A percentile compares a stretch with the other conserved stretches of the same genome.
phyloP scores from a whole-genome alignment of 495 filamentous ascomycete genomes.

The Neurospora terricola region DNA sequence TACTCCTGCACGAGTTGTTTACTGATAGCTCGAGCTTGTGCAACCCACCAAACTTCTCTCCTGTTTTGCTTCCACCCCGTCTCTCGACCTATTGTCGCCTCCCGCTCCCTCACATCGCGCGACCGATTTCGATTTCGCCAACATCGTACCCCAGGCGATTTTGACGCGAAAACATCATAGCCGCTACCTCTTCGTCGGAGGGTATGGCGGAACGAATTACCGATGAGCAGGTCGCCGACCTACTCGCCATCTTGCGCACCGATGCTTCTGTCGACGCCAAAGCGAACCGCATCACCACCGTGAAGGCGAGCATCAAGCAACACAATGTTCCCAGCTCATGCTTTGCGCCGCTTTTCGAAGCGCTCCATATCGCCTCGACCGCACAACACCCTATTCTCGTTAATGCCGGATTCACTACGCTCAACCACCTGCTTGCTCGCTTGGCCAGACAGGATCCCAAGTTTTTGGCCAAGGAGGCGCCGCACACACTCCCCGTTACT shows the following conservation, averaged over 20 bases:
- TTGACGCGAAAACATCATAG: conserved; percentile 9
- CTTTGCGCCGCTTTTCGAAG: conserved; percentile 63
- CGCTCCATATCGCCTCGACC: conserved; percentile 53
- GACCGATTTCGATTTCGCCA: not conserved
- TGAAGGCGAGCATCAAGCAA: conserved; percentile 85
- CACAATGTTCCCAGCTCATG: conserved; percentile 70
- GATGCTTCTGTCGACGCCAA: conserved; percentile 62
- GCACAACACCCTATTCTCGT: conserved; percentile 62
- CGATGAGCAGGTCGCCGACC: conserved; percentile 53
- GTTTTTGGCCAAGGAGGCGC: conserved; percentile 52
- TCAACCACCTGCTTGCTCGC: conserved; percentile 77
- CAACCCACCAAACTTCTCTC: not conserved
- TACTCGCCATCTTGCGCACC: conserved; percentile 57
- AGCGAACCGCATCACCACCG: conserved; percentile 53
- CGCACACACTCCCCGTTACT: conserved; percentile 57
- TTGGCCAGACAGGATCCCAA: conserved; percentile 72
- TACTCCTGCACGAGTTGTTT: not conserved
- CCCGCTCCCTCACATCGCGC: not conserved
- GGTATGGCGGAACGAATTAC: conserved; percentile 47
- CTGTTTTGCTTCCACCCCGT: not conserved
- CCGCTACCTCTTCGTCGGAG: conserved; percentile 13
- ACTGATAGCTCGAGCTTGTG: not conserved
- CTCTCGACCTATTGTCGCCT: not conserved
- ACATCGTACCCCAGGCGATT: conserved; percentile 7
- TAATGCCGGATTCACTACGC: conserved; percentile 69